A percentile compares a stretch with the other conserved stretches of the same genome.
Evolutionary conservation across 2,329 filamentous ascomycete genomes (phyloP).

Genomic region (Berkeleyomyces rouxiae): DNA sequence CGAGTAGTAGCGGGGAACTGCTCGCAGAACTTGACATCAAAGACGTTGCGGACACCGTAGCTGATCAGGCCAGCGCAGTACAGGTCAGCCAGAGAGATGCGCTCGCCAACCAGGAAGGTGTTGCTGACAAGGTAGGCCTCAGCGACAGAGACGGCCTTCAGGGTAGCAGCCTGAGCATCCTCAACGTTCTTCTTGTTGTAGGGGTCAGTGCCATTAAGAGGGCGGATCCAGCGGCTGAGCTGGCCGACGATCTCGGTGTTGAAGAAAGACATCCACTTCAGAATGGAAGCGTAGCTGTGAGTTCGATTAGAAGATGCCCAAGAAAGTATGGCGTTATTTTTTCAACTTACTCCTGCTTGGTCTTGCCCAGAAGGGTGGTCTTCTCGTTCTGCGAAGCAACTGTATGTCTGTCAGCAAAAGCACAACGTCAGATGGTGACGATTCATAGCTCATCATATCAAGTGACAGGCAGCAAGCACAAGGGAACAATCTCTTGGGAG

Average conservation of each 20-base stretch:
- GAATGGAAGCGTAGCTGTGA: conserved; percentile 71
- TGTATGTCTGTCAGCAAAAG: conserved; percentile 24
- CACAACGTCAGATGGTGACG: not conserved
- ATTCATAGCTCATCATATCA: not conserved
- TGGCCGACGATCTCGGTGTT: conserved; percentile 68
- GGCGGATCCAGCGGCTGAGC: conserved; percentile 69
- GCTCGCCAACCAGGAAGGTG: conserved; percentile 96
- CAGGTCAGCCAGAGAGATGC: conserved; percentile 88
- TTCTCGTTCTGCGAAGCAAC: conserved; percentile 99
- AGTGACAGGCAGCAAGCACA: not conserved
- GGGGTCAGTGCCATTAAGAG: conserved; percentile 60
- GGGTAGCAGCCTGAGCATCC: conserved; percentile 51
- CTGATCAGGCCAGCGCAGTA: conserved; percentile 64
- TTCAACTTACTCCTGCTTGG: conserved; percentile 86
- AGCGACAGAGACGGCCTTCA: conserved; percentile 52
- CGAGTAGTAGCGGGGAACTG: conserved; percentile 73
- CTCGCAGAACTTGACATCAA: conserved; percentile 75
- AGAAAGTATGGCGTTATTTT: not conserved
- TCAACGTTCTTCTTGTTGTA: conserved; percentile 99
- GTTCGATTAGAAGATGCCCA: not conserved
- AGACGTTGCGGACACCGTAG: conserved; percentile 86
- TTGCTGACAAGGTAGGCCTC: conserved; percentile 81
- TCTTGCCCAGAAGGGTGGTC: conserved; percentile 97
- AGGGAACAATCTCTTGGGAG: not conserved
- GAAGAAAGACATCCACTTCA: conserved; percentile 96